A percentile compares a stretch with the other conserved stretches of the same genome.
phyloP scores from a whole-genome alignment of 176 grass and related monocot species.

The Hsuehochloa calcarea region DNA sequence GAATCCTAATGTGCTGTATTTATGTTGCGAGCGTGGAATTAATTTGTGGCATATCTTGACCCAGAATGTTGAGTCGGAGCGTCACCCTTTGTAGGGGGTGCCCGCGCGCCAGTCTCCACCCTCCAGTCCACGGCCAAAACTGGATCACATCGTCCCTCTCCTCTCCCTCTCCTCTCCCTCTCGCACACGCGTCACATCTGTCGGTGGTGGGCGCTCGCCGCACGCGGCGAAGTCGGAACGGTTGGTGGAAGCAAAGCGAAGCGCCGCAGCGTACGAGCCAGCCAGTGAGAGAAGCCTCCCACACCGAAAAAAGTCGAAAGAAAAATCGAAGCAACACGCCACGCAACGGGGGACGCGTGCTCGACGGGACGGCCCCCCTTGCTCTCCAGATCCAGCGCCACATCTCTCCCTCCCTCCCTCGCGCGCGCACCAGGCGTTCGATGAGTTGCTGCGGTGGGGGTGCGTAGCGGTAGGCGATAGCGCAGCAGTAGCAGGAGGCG shows the following conservation, averaged over 20 bases:
- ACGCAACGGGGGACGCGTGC: conserved; percentile 6
- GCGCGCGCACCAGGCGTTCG: background rate
- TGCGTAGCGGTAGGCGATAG: background rate
- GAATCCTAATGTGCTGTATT: no score
- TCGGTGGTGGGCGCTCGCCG: conserved; percentile 1
- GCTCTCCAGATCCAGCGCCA: conserved; percentile 32
- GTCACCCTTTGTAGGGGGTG: background rate
- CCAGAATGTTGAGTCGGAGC: no score
- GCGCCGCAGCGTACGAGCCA: background rate
- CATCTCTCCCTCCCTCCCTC: background rate
- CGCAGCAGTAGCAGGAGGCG: background rate
- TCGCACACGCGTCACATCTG: conserved; percentile 30
- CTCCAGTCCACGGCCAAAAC: no score
- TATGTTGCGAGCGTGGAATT: no score
- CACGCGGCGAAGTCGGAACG: conserved; percentile 15
- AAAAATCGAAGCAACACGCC: background rate
- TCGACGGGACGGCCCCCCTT: background rate
- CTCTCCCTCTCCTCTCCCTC: background rate
- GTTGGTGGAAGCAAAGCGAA: conserved; percentile 30
- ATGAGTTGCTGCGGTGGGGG: conserved; percentile 6
- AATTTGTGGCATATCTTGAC: no score
- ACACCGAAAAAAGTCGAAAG: background rate
- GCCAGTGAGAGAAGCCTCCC: background rate
- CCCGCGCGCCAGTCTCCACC: background rate
- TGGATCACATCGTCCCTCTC: background rate